A percentile compares a stretch with the other conserved stretches of the same genome.
These are phyloP conservation scores for Xylariaceae sp. DNA, from an alignment of 2,329 filamentous ascomycete species.

Conservation along the genomic window DNA sequence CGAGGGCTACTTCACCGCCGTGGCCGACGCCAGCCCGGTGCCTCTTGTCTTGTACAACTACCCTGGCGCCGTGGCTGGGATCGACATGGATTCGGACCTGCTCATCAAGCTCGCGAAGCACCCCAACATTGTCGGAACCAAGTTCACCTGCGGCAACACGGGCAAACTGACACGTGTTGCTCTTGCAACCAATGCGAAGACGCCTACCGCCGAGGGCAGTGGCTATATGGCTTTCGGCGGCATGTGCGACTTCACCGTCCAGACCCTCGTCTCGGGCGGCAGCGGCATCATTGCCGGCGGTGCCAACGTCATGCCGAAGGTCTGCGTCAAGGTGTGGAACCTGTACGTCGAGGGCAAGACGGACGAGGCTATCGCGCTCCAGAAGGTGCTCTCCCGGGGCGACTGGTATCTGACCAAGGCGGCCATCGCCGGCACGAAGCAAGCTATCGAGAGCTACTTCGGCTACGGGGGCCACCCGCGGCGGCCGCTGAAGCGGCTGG, in stretches of 20 bases:
- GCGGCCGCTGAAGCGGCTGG: slow-evolving; percentile 60
- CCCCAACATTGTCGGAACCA: slow-evolving; percentile 79
- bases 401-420: slow-evolving; percentile 81
- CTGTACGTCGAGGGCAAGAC: slow-evolving; percentile 65
- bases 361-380: slow-evolving; percentile 66
- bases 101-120: slow-evolving; percentile 73
- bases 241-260: slow-evolving; percentile 80
- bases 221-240: slow-evolving; percentile 83
- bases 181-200: slow-evolving; percentile 62
- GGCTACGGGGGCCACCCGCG: slow-evolving; percentile 75
- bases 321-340: slow-evolving; percentile 72
- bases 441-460: slow-evolving; percentile 70
- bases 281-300: slow-evolving; percentile 80
- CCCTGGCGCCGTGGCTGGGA: slow-evolving; percentile 75
- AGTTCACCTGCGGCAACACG: slow-evolving; percentile 88
- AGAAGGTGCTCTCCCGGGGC: slow-evolving; percentile 68
- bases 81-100: slow-evolving; percentile 85
- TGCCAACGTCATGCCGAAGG: slow-evolving; percentile 78
- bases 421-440: slow-evolving; percentile 81
- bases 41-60: slow-evolving; percentile 89
- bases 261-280: slow-evolving; percentile 71
- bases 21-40: slow-evolving; percentile 68
- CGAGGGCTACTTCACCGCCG: slow-evolving; percentile 63
- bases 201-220: slow-evolving; percentile 48
- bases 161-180: slow-evolving; percentile 83